These are phyloP conservation scores for Cucurbita pepo DNA, from an alignment of 306 rosid genomes.

Conservation along the genomic window DNA sequence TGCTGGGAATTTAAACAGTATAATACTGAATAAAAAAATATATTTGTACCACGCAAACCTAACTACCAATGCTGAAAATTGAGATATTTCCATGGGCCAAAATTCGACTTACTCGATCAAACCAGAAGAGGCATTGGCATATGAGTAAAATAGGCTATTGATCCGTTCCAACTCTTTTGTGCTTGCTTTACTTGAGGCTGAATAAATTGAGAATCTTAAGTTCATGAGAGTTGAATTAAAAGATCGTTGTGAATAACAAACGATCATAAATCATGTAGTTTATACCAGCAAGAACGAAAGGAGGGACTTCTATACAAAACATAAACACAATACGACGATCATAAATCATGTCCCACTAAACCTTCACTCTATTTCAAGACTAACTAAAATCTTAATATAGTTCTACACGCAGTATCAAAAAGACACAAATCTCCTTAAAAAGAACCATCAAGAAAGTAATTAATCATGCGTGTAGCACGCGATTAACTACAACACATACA, in stretches of 20 bases:
- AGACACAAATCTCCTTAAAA: neutral
- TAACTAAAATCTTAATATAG: neutral
- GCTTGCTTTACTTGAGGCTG: constrained; percentile 85
- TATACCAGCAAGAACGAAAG: neutral
- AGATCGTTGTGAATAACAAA: neutral
- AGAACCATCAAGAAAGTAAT: neutral
- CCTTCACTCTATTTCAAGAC: neutral
- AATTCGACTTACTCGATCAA: constrained; percentile 70
- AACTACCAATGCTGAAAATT: neutral
- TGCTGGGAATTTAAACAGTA: neutral
- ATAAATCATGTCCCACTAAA: neutral
- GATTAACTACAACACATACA: neutral
- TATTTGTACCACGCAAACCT: neutral
- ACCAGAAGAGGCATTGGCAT: constrained; percentile 65
- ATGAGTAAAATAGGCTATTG: constrained; percentile 50
- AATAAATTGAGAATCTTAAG: constrained; percentile 2
- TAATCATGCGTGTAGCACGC: neutral
- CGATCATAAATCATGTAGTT: neutral
- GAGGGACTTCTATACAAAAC: neutral
- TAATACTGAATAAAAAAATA: neutral
- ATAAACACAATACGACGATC: too few species aligned
- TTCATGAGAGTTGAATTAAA: neutral
- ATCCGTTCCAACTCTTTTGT: constrained; percentile 75
- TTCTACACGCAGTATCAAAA: neutral
- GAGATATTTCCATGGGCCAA: neutral